Base-by-base conservation (phyloP, 305 asterid species). In the Fraxinus baroniana region DNA sequence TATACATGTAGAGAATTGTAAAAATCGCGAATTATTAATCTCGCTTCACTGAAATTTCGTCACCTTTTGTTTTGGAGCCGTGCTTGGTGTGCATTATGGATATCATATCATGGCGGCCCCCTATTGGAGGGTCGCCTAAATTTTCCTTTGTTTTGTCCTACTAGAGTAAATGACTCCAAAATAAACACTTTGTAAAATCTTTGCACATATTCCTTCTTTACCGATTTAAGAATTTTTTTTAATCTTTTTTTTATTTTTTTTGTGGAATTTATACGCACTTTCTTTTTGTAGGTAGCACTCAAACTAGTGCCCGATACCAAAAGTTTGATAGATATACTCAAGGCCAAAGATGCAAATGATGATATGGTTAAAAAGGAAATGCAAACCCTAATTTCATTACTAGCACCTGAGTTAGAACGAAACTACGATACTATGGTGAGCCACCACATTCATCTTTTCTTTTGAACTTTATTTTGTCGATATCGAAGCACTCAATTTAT, bases 261-360 rank as follows among this genome's bases (percentile, higher is more conserved):
- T 82, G 0, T n/a, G n/a, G n/a, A 39, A 18, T 17, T 77, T 68
- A 4, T 82, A 46, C 37, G 24, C 6, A 24, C 17, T 37, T 32
- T 79, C 49, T 33, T 39, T 78, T 13, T 32, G 57, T 78, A 89
- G 92, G 86, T 89, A 8, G 89, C 89, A 9, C 81, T 89, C 20
- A 86, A 89, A 77, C 83, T 87, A 1, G 83, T 89, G 64, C 92
- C 92, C 20, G 92, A 89, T 3, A 86, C 26, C 71, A 60, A 41
- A 10, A 75, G 35, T 18, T 82, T 89, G 20, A 79, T 86, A 4
- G 74, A 52, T 8, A 77, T 87, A 73, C 92, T 89, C 22, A 81
- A 79, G 86, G 85, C 84, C 36, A 85, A 87, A 79, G 83, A 87
- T 22, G 78, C 83, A 81, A 82, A 66, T 28, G 81, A 81, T 1